Conservation (phyloP, 73 alveolate species). For the Paramecium biaurelia region DNA sequence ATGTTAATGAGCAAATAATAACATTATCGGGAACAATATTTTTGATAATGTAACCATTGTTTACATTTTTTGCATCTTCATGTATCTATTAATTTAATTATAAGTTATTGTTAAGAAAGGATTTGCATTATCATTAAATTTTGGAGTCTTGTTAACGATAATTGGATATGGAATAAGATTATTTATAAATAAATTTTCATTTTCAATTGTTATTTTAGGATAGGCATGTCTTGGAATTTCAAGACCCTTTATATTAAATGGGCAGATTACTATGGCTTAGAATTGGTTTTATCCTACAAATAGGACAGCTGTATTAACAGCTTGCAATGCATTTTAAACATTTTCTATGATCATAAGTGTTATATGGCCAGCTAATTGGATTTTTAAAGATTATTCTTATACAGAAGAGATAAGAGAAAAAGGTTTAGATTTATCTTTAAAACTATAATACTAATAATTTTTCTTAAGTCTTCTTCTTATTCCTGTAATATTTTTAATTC, state of each 20-base stretch:
- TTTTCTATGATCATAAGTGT: slow-evolving; percentile 4
- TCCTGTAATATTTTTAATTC: background rate
- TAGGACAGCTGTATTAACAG: slow-evolving; percentile 20
- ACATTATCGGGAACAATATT: background rate
- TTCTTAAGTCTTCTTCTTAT: background rate
- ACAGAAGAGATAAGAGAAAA: background rate
- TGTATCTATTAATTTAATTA: background rate
- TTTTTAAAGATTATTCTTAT: background rate
- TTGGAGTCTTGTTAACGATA: background rate
- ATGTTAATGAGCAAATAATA: background rate
- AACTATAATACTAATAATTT: background rate
- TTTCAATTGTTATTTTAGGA: background rate
- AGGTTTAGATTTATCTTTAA: background rate
- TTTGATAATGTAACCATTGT: slow-evolving; percentile 39
- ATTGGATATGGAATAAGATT: slow-evolving; percentile 6
- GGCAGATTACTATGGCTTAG: background rate
- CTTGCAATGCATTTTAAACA: background rate
- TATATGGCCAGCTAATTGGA: background rate
- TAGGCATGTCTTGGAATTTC: background rate
- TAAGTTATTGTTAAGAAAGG: slow-evolving; percentile 30
- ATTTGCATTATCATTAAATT: background rate
- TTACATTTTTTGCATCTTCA: slow-evolving; percentile 36
- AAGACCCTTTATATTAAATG: slow-evolving; percentile 38
- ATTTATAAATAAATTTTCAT: background rate
- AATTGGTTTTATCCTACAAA: slow-evolving; percentile 39